Conservation (phyloP, 2,329 filamentous ascomycete species). For the Coniochaeta ligniaria region DNA sequence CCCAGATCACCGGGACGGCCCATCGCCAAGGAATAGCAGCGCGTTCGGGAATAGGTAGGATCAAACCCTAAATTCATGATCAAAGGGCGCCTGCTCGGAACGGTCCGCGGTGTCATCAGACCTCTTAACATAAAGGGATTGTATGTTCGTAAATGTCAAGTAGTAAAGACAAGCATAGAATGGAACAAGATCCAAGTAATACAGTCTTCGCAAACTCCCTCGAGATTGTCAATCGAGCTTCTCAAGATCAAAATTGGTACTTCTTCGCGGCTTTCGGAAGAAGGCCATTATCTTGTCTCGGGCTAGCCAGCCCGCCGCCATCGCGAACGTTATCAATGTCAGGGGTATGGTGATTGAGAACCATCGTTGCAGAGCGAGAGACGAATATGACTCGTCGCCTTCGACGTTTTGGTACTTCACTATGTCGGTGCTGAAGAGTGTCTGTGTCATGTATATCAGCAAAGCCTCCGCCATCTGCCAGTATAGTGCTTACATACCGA, state of each 20-base stretch:
- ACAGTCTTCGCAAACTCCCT: neutral
- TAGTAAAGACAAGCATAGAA: neutral
- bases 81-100: neutral
- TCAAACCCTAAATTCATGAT: neutral
- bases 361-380: slow-evolving; percentile 7
- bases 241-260: neutral
- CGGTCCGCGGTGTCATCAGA: neutral
- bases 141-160: neutral
- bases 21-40: neutral
- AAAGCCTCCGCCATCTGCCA: neutral
- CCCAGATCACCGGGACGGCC: neutral
- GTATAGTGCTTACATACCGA: slow-evolving; percentile 4
- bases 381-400: slow-evolving; percentile 5
- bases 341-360: slow-evolving; percentile 8
- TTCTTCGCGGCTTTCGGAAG: neutral
- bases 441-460: slow-evolving; percentile 1
- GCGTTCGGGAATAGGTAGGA: neutral
- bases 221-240: neutral
- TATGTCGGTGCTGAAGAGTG: slow-evolving; percentile 14
- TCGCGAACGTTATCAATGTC: neutral
- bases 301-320: neutral
- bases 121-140: neutral
- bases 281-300: neutral
- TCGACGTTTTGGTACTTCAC: slow-evolving; percentile 10
- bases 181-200: neutral